phyloP scores from a whole-genome alignment of 495 filamentous ascomycete species.

The Penicillium pulvis region DNA sequence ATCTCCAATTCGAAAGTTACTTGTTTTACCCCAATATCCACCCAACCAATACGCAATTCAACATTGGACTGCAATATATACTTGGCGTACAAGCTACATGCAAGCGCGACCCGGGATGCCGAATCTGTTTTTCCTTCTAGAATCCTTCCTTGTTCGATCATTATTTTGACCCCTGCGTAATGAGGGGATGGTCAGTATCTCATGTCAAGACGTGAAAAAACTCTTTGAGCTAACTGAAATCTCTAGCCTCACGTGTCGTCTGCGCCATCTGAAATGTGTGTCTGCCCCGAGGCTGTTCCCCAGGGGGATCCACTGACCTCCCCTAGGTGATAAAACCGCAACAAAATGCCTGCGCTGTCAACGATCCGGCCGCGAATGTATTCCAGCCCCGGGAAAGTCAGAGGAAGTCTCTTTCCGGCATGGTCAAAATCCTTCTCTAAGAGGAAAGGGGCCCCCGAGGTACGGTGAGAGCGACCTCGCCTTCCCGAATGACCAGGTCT shows the following conservation, averaged over 20 bases:
- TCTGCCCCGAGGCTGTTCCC: neutral
- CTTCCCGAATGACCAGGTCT: conserved; percentile 44
- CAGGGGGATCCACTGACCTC: neutral
- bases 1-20: neutral
- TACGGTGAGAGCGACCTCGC: conserved; percentile 46
- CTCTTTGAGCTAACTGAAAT: conserved; percentile 2
- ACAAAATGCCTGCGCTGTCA: conserved; percentile 45
- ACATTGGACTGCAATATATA: no score
- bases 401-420: conserved; percentile 49
- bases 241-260: conserved; percentile 46
- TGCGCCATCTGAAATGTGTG: conserved; percentile 51
- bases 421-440: conserved; percentile 46
- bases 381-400: conserved; percentile 42
- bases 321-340: conserved; percentile 45
- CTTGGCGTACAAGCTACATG: neutral
- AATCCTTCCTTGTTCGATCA: conserved; percentile 25
- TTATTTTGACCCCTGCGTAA: conserved; percentile 32
- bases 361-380: conserved; percentile 45
- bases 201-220: no score
- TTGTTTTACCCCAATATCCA: conserved; percentile 1
- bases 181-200: conserved; percentile 50
- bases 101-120: conserved; percentile 16
- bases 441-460: conserved; percentile 42
- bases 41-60: neutral
- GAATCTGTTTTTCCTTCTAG: conserved; percentile 28